Base-by-base conservation (phyloP, 1,284 basidiomycete genomes). In the Anthracocystis panici-leucophaei region DNA sequence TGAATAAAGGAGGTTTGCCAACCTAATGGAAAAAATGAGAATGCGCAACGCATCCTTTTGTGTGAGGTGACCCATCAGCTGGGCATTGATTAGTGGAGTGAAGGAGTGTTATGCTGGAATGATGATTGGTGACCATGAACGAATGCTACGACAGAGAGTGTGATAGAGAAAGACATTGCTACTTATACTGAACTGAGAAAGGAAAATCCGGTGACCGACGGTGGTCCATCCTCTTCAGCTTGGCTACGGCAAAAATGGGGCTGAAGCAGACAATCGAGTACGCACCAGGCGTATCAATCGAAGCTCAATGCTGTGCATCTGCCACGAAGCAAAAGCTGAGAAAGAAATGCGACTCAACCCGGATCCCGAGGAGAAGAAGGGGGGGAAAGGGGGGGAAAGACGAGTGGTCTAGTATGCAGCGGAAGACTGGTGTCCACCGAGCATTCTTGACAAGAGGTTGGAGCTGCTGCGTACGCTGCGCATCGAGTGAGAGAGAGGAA, bases 371-470 rank as follows among this genome's bases (percentile, higher is more conserved):
- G 72, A 61, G 44, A 56, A 59, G 23, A 38, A 42, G 58, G 42
- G 55, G 12, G 40, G 53, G 21, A 35, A 14, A 63, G 14, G 14
- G 35, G 35, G 35, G 35, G 35, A 51, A 21, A 35, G 51, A 46
- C 40, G 35, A 38, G 35, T 38, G 35, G 29, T 31, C 20, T 69
- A 73, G 62, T 74, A 77, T n/a, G 67, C 63, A 45, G 72, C 53
- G 18, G 72, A 63, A 31, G 76, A 61, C 62, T 65, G 65, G 59
- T 77, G 59, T 45, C 63, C 72, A 38, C 78, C 75, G 54, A 81
- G 75, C 77, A 82, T 80, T 23, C 79, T 67, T 21, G 80, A 70
- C 25, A 82, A 51, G 12, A 79, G 65, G 53, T 79, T 82, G 31
- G 77, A 77, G 64, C 74, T 77, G 67, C 78, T 78, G 51, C 77